Base-by-base conservation (phyloP, 2,329 filamentous ascomycete genomes). In the Diaporthe ilicicola region DNA sequence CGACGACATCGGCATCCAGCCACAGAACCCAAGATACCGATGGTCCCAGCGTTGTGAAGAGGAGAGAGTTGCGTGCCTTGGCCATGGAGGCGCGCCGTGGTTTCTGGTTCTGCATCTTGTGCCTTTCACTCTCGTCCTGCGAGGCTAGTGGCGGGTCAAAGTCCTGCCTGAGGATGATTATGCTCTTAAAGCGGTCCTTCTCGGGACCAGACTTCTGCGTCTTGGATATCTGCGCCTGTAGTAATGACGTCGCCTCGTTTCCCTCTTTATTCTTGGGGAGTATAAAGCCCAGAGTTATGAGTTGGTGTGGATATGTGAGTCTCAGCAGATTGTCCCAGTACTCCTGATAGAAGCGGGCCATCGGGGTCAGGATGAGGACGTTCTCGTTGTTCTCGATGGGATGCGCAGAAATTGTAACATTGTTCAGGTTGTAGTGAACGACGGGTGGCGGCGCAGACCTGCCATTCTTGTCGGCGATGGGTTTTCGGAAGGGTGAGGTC, bases 231-330 rank as follows among this genome's bases (percentile, higher is more conserved):
- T 94, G 92, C 70, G 92, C 91, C 82, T 99, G 95, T 67, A 99
- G 85, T 48, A 92, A 91, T 8, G 90, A 84, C 19, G 94, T 96
- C 3, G 96, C 96, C 34, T 91, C 86, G 81, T 98, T 97, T 71
- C 96, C 96, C 76, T 98, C 95, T 79, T 92, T 93, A 59, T 91
- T 97, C 84, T 97, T 97, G 66, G 96, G 96, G 34, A 97, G 91
- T 79, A 99, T 98, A 84, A 98, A 99, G 48, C 94, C 96, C 34
- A 99, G 87, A 0, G 94, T 97, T 78, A 99, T 97, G 74, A 98
- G 89, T 72, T 97, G 93, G 83, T 98, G 96, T 3, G 96, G 96
- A 80, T 98, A 99, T 77, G 84, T 88, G 69, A 99, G 88, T 79
- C 90, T 90, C 75, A 95, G 81, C 34, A 99, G 86, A 77, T 98